These are phyloP conservation scores for Favolaschia claudopus DNA, from an alignment of 768 basidiomycete genomes.

Conservation along the genomic window DNA sequence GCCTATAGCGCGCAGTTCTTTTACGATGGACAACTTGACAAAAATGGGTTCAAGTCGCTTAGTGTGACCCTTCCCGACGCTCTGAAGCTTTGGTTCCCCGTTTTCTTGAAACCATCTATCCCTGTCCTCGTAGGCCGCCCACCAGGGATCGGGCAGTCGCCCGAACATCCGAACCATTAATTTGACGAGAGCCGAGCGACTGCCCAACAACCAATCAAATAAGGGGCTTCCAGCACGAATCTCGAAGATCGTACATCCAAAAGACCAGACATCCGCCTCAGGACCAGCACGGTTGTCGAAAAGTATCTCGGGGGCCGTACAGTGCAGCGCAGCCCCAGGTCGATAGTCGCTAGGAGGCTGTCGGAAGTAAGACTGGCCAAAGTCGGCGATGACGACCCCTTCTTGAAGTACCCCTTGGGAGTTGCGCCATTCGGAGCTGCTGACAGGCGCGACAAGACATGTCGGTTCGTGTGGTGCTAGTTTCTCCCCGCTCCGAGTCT, in stretches of 20 bases:
- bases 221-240: conserved; percentile 50
- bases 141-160: conserved; percentile 51
- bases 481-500: conserved; percentile 30
- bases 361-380: conserved; percentile 44
- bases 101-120: conserved; percentile 45
- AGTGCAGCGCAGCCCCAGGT: conserved; percentile 40
- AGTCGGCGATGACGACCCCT: conserved; percentile 42
- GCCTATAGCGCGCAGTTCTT: conserved; percentile 39
- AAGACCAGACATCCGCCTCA: conserved; percentile 47
- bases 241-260: conserved; percentile 52
- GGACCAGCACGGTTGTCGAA: conserved; percentile 39
- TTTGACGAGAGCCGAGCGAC: conserved; percentile 38
- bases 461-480: conserved; percentile 38
- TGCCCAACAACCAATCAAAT: conserved; percentile 46
- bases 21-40: conserved; percentile 39
- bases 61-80: conserved; percentile 33
- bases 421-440: conserved; percentile 25
- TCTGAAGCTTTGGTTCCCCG: conserved; percentile 38
- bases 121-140: conserved; percentile 40
- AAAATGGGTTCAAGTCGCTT: conserved; percentile 29
- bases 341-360: conserved; percentile 37
- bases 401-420: conserved; percentile 45
- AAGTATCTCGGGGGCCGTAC: conserved; percentile 44
- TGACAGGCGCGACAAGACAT: conserved; percentile 37
- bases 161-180: conserved; percentile 47